Evolutionary conservation across 2,329 filamentous ascomycete genomes (phyloP).

Genomic region (Graphiopsis chlorocephala): DNA sequence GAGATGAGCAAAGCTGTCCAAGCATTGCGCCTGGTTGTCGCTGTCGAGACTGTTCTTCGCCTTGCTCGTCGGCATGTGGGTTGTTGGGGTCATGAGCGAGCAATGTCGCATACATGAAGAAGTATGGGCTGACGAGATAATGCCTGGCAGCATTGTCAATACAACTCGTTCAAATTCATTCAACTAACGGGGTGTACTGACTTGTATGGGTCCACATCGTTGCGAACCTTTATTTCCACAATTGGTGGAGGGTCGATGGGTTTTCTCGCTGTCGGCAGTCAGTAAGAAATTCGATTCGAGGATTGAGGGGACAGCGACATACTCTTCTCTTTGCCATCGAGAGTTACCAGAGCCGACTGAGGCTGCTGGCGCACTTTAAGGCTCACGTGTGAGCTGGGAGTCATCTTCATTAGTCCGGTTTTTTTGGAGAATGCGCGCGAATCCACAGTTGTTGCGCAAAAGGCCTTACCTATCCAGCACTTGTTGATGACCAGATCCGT

Average conservation of each 20-base stretch:
- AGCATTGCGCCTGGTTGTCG: constrained; percentile 31
- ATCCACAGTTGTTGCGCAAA: constrained; percentile 11
- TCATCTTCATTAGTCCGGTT: constrained; percentile 17
- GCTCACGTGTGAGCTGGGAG: constrained; percentile 38
- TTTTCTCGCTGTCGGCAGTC: constrained; percentile 62
- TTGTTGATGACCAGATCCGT: constrained; percentile 18
- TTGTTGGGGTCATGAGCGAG: constrained; percentile 30
- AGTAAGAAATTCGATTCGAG: constrained; percentile 3
- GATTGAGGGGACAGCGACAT: constrained; percentile 23
- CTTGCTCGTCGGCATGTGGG: constrained; percentile 22
- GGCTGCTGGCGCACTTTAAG: constrained; percentile 66
- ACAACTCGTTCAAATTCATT: not conserved
- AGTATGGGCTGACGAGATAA: constrained; percentile 63
- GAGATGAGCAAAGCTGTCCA: constrained; percentile 74
- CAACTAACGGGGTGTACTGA: not conserved
- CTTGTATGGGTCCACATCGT: constrained; percentile 33
- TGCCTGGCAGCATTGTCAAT: constrained; percentile 41
- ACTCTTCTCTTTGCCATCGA: constrained; percentile 73
- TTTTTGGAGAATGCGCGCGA: constrained; percentile 3
- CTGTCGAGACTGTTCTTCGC: constrained; percentile 16
- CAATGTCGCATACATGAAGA: constrained; percentile 60
- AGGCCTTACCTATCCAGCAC: constrained; percentile 17
- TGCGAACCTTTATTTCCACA: constrained; percentile 65
- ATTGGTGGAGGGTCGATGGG: constrained; percentile 86
- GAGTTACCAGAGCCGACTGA: constrained; percentile 62